Evolutionary conservation across 2,329 filamentous ascomycete species (phyloP).

Genomic region (Dactylonectria macrodidyma): DNA sequence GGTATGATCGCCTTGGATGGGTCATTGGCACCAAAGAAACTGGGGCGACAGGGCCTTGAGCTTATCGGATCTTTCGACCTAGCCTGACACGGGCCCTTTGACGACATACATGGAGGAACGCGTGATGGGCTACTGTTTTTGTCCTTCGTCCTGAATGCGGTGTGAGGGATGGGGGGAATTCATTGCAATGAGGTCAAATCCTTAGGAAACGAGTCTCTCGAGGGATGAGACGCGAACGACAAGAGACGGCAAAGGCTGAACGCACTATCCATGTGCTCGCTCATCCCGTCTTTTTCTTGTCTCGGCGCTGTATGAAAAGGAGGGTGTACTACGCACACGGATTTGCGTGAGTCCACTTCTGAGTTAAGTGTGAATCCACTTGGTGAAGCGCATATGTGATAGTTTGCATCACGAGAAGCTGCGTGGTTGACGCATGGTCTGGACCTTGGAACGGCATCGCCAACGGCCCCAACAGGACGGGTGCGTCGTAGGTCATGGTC

Average conservation of each 20-base stretch:
- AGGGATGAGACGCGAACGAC: neutral
- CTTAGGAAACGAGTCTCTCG: neutral
- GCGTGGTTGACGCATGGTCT: neutral
- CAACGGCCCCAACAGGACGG: neutral
- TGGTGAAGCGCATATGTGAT: neutral
- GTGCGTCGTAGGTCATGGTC: neutral
- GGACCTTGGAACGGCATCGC: slow-evolving; percentile 3
- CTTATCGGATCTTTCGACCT: neutral
- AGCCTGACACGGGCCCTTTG: neutral
- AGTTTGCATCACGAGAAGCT: neutral
- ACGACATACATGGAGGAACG: neutral
- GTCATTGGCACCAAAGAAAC: neutral
- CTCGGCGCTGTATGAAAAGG: neutral
- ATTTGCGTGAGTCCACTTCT: neutral
- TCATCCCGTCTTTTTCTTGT: slow-evolving; percentile 1
- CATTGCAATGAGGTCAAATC: neutral
- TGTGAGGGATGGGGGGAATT: neutral
- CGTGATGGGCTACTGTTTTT: too few relatives aligned
- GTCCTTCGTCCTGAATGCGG: too few relatives aligned
- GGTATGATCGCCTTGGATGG: neutral
- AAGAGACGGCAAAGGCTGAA: neutral
- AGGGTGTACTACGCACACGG: neutral
- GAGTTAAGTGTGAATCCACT: too few relatives aligned
- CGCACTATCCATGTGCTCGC: slow-evolving; percentile 1
- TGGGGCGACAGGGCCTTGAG: neutral